Evolutionary conservation across 768 basidiomycete genomes (phyloP), one percentile per base, ranked within the genome.

Genomic region (Tricholoma hemisulphureum): DNA sequence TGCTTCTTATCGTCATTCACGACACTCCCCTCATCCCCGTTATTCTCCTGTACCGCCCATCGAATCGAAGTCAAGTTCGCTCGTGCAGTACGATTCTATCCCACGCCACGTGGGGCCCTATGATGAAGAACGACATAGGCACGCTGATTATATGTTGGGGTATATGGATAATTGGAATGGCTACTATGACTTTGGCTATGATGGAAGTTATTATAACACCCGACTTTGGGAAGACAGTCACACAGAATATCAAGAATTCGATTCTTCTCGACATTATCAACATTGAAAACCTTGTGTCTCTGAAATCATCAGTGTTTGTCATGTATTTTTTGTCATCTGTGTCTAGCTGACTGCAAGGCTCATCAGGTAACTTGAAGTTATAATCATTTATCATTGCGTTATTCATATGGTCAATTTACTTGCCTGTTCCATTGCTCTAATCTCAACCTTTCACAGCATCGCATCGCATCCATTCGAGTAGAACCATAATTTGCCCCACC

Each of bases 111-210:
- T 29, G n/a, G 24, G 2, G 8, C 46, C 26, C 26, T 29, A 49
- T 10, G 53, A 49, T 26, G 51, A 53, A 35, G 48, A 55, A 31
- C 58, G 32, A 53, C 58, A 60, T 51, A 55, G 51, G 37, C 57
- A 61, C 26, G 46, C 49, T 29, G 55, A 52, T 29, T 29, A 61
- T 14, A 49, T 6, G 26, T 20, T 34, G 6, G 37, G 43, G 16
- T 21, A 32, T 13, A 7, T 55, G 18, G 53, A 60, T 55, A 34
- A 37, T 34, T 62, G 57, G 52, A 52, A 60, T 11, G 55, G 55
- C 26, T 60, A 58, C 57, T 29, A 54, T 10, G 48, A 60, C 35
- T 49, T 57, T 31, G 57, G 51, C 23, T 28, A 32, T 18, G 55
- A 26, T 11, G 28, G 6, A 1, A 23, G 21, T 8, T 21, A 31